Evolutionary conservation across 2,329 filamentous ascomycete species (phyloP), one percentile per base, ranked within the genome.

Genomic region (Diplodia scrobiculata): DNA sequence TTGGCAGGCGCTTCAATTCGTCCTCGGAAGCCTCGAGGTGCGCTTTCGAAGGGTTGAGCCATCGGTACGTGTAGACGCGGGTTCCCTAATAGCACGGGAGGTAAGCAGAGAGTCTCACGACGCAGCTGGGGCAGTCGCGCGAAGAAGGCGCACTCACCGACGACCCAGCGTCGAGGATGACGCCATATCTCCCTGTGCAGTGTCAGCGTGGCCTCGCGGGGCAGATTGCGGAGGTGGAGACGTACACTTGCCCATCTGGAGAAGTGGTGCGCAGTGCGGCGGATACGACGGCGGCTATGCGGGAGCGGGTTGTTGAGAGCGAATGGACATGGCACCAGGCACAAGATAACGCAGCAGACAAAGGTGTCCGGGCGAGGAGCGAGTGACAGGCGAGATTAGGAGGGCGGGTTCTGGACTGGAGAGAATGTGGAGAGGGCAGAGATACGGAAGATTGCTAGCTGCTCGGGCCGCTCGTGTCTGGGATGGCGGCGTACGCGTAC

Each of bases 131-230:
- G 38, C 52, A 38, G 29, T 17, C n/a, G 10, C 27, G 48, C 50
- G 19, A 45, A 45, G 47, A 45, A 38, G 34, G 47, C 36, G 29
- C n/a, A 77, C 82, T 70, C 79, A 86, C 85, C 73, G 95, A 98
- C 78, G 95, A 98, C 72, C 95, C 95, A 77, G 95, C 95, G 84
- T 99, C 95, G 74, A 99, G 86, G 76, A 99, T 93, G 73, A 98
- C 91, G 76, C 93, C 95, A 84, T 96, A 97, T 81, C 83, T 82
- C 83, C 84, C 84, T 85, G 68, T 51, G 68, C 66, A 69, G 54
- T 27, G 65, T 66, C 36, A 63, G 47, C n/a, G 11, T 19, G 29
- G 58, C 3, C 14, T 32, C 41, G 38, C 27, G 48, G 47, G 47
- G 47, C 32, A 41, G 47, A 38, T 6, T 32, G 64, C 62, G 67